Base-by-base conservation (phyloP, 192 early-diverging fungal species). In the Mortierella antarctica region DNA sequence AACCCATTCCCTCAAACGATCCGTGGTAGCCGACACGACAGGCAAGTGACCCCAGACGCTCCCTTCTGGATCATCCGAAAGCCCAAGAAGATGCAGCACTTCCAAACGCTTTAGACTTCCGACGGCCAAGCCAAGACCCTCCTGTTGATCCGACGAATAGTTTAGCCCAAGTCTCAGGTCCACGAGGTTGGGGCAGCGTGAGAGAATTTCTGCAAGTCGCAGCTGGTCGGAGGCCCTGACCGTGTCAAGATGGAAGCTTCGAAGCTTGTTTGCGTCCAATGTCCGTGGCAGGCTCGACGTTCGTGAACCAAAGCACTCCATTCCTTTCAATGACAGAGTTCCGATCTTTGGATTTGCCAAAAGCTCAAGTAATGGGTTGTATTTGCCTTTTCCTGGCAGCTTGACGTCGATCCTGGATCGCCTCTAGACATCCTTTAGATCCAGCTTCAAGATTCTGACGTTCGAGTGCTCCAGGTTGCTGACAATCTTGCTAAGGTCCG, bases 291-390 rank as follows among this genome's bases (percentile, higher is more conserved):
- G 20, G 47, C 40, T 39, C 1, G 57, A 39, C 9, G 67, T 70
- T 23, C 67, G 23, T 10, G 46, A 5, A 7, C 31, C 67, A 15
- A 70, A 58, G 6, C 41, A 40, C 7, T 49, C 57, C 17, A 70
- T 44, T 0, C 39, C n/a, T 17, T n/a, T 54, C 6, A 70, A 21
- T 13, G n/a, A 45, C 1, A 70, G 18, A 0, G 20, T 13, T 18
- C 40, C 47, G 4, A 70, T 53, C 47, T 70, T 59, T 20, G 4
- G 47, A 39, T 58, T 58, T 4, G 48, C 23, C 15, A 70, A 59
- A 8, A 70, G 21, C n/a, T 50, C 48, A 0, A 70, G 48, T n/a
- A 70, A 14, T 17, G 67, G 67, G 15, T 58, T 20, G 57, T 70
- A 70, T 40, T 60, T 70, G 14, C 67, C 67, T 18, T 58, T 48